A percentile compares a stretch with the other conserved stretches of the same genome.
Evolutionary conservation across 331 rosid genomes (phyloP).

Genomic region (Telfairia occidentalis): DNA sequence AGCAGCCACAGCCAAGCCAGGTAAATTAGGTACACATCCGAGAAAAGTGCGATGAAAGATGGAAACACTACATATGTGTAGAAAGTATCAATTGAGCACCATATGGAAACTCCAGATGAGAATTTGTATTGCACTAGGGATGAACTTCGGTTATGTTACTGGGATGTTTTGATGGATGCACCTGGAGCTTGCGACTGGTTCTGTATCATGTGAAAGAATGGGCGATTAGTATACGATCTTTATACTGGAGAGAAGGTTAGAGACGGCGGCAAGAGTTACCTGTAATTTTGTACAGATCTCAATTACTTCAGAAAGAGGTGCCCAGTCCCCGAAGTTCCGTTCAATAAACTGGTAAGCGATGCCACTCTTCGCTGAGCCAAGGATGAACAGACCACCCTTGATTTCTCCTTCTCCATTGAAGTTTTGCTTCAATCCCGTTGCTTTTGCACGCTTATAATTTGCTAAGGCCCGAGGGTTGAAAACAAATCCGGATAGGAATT

Average conservation of each 20-base stretch:
- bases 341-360: slow-evolving; percentile 81
- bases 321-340: slow-evolving; percentile 94
- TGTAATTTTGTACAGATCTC: slow-evolving; percentile 60
- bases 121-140: neutral
- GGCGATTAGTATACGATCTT: slow-evolving; percentile 11
- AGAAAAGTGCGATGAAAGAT: neutral
- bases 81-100: neutral
- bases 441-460: slow-evolving; percentile 74
- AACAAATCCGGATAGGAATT: slow-evolving; percentile 64
- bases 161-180: slow-evolving; percentile 18
- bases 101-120: neutral
- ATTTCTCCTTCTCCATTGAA: slow-evolving; percentile 87
- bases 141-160: slow-evolving; percentile 9
- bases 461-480: slow-evolving; percentile 66
- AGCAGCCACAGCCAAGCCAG: neutral
- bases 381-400: slow-evolving; percentile 76
- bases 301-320: slow-evolving; percentile 69
- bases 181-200: slow-evolving; percentile 24
- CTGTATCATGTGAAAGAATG: slow-evolving; percentile 41
- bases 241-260: neutral
- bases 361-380: slow-evolving; percentile 65
- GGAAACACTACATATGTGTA: neutral
- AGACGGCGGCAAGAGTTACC: slow-evolving; percentile 23
- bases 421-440: slow-evolving; percentile 43
- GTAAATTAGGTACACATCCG: neutral